Evolutionary conservation across 306 rosid species (phyloP).

Genomic region (Corylus heterophylla): DNA sequence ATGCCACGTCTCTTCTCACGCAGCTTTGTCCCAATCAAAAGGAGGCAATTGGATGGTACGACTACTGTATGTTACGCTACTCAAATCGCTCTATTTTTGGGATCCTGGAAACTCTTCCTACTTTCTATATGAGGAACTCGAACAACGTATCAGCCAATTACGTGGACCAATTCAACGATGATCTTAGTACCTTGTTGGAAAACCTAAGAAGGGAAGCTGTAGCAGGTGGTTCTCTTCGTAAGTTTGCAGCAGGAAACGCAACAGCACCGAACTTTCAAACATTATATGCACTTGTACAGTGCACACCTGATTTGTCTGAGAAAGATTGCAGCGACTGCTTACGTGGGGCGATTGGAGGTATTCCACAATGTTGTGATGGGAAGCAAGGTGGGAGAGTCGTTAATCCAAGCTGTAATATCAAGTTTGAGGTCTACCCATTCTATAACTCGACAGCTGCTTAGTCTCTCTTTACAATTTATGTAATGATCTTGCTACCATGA

Average conservation of each 20-base stretch:
- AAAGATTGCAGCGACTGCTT: constrained; percentile 24
- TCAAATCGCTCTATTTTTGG: constrained; percentile 14
- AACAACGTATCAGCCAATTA: background rate
- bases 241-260: constrained; percentile 22
- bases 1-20: constrained; percentile 24
- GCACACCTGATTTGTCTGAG: constrained; percentile 30
- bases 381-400: constrained; percentile 19
- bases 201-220: background rate
- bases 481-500: background rate
- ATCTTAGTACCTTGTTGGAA: background rate
- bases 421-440: constrained; percentile 28
- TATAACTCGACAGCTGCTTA: background rate
- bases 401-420: constrained; percentile 43
- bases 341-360: rapidly evolving
- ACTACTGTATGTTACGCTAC: constrained; percentile 41
- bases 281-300: constrained; percentile 31
- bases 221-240: constrained; percentile 10
- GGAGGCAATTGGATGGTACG: constrained; percentile 42
- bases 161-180: background rate
- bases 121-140: background rate
- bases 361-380: background rate
- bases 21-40: constrained; percentile 30
- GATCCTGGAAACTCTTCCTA: background rate
- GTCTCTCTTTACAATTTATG: background rate
- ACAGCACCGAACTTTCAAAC: background rate